Base-by-base conservation (phyloP, 2,329 filamentous ascomycete species). In the Triangularia verruculosa region DNA sequence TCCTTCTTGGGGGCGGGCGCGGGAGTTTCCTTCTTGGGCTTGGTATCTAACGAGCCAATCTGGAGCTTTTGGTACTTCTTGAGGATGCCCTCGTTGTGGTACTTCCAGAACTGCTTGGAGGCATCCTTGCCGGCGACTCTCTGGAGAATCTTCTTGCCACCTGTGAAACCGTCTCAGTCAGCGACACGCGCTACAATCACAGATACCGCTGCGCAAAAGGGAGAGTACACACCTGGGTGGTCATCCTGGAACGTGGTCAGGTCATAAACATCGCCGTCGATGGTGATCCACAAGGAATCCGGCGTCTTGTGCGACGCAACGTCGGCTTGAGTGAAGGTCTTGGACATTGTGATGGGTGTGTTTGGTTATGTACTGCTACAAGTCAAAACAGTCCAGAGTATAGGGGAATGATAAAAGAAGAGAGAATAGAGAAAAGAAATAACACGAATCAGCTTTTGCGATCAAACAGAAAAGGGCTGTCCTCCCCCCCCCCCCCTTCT, bases 231-330 rank as follows among this genome's bases (percentile, higher is more conserved):
- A 86, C 92, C 92, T 75, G 91, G 91, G 76, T 94, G 91, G 69
- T 93, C 90, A 65, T 93, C 89, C 76, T 92, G 89, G 76, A 94
- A 94, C 74, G 88, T 93, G 71, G 93, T 96, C 72, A 98, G 76
- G 75, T 99, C 94, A 78, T 97, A 98, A 70, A 98, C 94, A 78
- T 98, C 94, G 72, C 93, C 90, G 70, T 98, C 94, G 70, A 98
- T 88, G 69, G 96, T 86, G 73, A 98, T 91, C 86, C 89, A 98
- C 66, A 97, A 83, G 75, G 89, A 89, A 74, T 92, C 87, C 54
- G 89, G 78, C 80, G 94, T 97, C 83, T 92, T 97, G 79, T 98
- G 93, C 79, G 90, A 87, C 75, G 93, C 89, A 67, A 99, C 94
- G 76, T 97, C 93, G 80, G 85, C 85, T 69, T 88, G 83, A 61